Conservation (phyloP, 2,329 filamentous ascomycete species). For the Colletotrichum sp. region DNA sequence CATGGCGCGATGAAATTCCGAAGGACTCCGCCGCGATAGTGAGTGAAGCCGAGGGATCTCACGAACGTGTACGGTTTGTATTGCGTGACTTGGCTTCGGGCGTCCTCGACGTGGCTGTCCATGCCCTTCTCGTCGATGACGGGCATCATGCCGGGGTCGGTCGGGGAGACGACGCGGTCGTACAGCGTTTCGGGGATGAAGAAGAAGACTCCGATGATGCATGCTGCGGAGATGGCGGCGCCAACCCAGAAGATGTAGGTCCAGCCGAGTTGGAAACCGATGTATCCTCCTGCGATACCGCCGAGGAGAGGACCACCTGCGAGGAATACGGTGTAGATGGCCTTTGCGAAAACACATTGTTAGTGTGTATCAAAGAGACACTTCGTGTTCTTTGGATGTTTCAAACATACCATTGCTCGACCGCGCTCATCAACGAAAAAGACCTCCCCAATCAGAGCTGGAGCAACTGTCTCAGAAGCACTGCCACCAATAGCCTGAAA, state of each 20-base stretch:
- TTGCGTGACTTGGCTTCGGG: not conserved
- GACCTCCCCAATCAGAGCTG: constrained; percentile 38
- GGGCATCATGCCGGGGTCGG: not conserved
- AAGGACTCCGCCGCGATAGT: constrained; percentile 22
- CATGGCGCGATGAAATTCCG: constrained; percentile 31
- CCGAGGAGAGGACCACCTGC: constrained; percentile 35
- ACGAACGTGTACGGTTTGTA: not conserved
- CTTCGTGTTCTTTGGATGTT: not conserved
- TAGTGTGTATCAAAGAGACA: not conserved
- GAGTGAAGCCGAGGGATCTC: constrained; percentile 24
- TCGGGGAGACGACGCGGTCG: constrained; percentile 14
- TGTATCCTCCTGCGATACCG: constrained; percentile 40
- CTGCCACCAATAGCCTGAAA: constrained; percentile 38
- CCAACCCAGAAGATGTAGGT: constrained; percentile 36
- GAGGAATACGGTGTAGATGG: constrained; percentile 37
- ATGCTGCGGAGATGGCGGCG: constrained; percentile 27
- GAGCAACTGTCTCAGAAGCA: constrained; percentile 37
- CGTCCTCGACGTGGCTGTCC: not conserved
- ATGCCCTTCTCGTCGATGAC: constrained; percentile 5
- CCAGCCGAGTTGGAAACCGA: constrained; percentile 36
- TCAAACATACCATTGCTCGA: constrained; percentile 31
- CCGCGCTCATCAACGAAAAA: constrained; percentile 41
- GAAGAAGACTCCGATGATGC: constrained; percentile 30
- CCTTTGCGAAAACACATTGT: not conserved
- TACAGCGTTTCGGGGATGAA: constrained; percentile 40